phyloP scores from a whole-genome alignment of 768 basidiomycete genomes.

The Rhodotorula babjevae region DNA sequence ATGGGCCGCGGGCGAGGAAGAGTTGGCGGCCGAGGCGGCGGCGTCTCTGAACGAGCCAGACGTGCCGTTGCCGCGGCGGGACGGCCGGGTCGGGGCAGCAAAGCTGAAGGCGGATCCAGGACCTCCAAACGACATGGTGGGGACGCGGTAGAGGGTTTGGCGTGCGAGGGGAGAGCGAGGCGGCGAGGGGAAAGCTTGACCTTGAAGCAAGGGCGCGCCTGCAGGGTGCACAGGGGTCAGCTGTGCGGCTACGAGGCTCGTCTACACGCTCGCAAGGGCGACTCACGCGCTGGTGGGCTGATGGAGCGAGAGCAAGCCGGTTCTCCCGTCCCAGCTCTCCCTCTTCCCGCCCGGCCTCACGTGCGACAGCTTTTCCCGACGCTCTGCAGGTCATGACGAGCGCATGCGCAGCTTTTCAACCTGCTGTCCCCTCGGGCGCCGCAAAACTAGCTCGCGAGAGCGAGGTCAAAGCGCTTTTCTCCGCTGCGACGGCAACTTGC shows the following conservation, averaged over 20 bases:
- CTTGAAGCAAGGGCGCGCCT: neutral
- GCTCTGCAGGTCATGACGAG: no score
- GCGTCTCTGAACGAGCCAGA: constrained; percentile 12
- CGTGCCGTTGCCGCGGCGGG: constrained; percentile 17
- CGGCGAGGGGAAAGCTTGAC: neutral
- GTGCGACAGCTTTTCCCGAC: neutral
- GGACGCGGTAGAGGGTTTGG: neutral
- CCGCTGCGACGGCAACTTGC: no score
- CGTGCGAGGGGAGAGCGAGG: neutral
- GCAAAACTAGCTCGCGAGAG: no score
- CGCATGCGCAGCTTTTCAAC: no score
- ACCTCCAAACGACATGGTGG: constrained; percentile 27
- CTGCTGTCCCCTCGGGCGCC: no score
- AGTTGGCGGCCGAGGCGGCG: neutral
- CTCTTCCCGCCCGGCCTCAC: no score
- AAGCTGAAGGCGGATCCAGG: constrained; percentile 35
- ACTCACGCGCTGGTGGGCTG: neutral
- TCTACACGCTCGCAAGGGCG: neutral
- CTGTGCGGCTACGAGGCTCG: neutral
- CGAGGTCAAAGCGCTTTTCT: no score
- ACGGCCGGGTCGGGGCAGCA: constrained; percentile 26
- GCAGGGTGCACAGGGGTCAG: no score
- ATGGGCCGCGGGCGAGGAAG: neutral
- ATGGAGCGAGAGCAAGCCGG: neutral
- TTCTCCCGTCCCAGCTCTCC: no score